Evolutionary conservation across 441 rosid species (phyloP), one percentile per base, ranked within the genome.

Genomic region (Francoa sonchifolia): DNA sequence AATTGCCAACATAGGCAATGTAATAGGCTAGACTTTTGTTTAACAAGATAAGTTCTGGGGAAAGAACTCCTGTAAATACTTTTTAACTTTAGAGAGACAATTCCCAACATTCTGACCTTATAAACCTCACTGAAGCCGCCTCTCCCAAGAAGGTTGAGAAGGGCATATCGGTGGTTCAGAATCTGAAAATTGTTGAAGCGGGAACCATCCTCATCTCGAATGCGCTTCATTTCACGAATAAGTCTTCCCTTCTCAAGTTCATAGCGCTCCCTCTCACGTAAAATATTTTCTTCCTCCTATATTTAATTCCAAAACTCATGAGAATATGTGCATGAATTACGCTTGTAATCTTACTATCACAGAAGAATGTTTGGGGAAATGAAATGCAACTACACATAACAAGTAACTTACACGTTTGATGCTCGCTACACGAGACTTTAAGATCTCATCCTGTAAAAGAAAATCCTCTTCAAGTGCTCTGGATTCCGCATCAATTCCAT

Each of bases 111-210:
- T 68, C 94, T 70, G 72, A 92, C 99, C 99, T 92, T 92, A 61
- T 81, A 92, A 59, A 92, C 99, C 76, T 92, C 99, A 59, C 99
- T 92, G 59, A 92, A 92, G 62, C 99, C 99, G 26, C 99, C 99
- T 69, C 79, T 87, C 9, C 99, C 99, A 56, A 92, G 94, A 59
- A 92, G 99, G 59, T 92, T 92, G 50, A 92, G 44, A 46, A 92
- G 95, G 39, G 99, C 86, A 66, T 83, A 92, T 55, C 95, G 72
- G 48, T 68, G 72, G 60, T 83, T 79, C 64, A 92, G 68, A 69
- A 92, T 77, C 74, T 79, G 99, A 51, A 81, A 92, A 63, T 83
- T 79, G 71, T 92, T 92, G 66, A 92, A 92, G 42, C 85, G 95
- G 36, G 97, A 92, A 47, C 94, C 92, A 72, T 92, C 97, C 68